Base-by-base conservation (phyloP, 2,329 filamentous ascomycete genomes). In the Calonectria hawksworthii region DNA sequence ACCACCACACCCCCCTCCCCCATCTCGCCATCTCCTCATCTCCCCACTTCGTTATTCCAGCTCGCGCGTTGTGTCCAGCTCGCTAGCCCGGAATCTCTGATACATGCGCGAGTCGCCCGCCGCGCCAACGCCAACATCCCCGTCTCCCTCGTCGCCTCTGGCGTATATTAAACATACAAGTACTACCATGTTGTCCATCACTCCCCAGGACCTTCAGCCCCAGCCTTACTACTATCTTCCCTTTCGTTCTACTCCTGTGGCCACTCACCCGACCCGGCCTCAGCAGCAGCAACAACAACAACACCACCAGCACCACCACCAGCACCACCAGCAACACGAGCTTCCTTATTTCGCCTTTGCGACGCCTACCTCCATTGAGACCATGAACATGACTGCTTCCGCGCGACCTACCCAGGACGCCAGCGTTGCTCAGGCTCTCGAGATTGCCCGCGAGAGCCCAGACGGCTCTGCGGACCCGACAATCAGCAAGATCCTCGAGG, bases 361-460 rank as follows among this genome's bases (percentile, higher is more conserved):
- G 68, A 72, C 77, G 23, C 75, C 74, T 54, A 52, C 73, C 44
- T 73, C 65, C 54, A 72, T 68, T 61, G 73, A 72, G 73, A 76
- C 76, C 70, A 79, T 77, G 77, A 76, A 47, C 44, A 47, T 47
- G 44, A 18, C 44, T 47, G 21, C 78, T 63, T 75, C 78, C 61
- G 59, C 71, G 56, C 75, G 50, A 64, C 72, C 77, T 76, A 68
- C 73, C 71, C 81, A 84, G 64, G 83, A 85, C 41, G 80, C 86
- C 76, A 86, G 85, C 69, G 91, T 95, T 71, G 88, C 91, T 75
- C 90, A 93, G 83, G 94, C 94, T 30, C 89, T 98, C 70, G 93
- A 96, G 81, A 90, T 94, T 74, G 95, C 94, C 18, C 91, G 95
- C 76, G 94, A 96, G 83, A 93, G 89, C 82, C 90, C 93, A 74